Conservation (phyloP, 2,329 filamentous ascomycete species). For the Aspergillus ochraceus region DNA sequence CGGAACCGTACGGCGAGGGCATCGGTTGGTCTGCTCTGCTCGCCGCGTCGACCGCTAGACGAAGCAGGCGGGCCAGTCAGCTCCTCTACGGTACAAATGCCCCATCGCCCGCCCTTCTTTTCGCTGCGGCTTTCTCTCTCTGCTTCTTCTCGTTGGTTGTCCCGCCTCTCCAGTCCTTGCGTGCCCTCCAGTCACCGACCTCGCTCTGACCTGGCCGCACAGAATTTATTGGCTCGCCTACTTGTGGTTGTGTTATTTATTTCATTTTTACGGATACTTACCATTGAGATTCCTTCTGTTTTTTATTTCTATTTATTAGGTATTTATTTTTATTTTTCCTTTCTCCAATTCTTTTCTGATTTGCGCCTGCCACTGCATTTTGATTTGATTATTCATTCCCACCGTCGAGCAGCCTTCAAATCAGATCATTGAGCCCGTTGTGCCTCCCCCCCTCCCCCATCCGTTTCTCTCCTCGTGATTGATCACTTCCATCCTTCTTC, state of each 20-base stretch:
- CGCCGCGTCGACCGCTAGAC: constrained; percentile 18
- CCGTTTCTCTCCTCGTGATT: constrained; percentile 13
- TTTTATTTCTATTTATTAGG: not conserved
- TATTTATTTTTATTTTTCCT: constrained; percentile 24
- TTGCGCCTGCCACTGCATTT: not conserved
- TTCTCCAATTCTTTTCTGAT: not conserved
- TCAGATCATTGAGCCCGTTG: constrained; percentile 18
- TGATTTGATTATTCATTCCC: constrained; percentile 22
- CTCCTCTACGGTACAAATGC: constrained; percentile 39
- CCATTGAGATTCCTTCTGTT: not conserved
- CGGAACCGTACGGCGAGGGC: constrained; percentile 14
- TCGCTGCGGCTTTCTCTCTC: constrained; percentile 36
- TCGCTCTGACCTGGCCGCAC: constrained; percentile 21
- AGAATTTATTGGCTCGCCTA: constrained; percentile 20
- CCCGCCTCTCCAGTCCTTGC: constrained; percentile 30
- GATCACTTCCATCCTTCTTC: constrained; percentile 3
- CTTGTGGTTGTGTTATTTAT: not conserved
- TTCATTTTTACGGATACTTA: too few relatives aligned
- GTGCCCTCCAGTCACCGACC: constrained; percentile 27
- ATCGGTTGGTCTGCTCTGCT: constrained; percentile 18
- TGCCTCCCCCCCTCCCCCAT: constrained; percentile 19
- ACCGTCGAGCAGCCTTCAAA: constrained; percentile 16
- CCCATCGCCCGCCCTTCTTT: constrained; percentile 39
- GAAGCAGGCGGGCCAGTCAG: constrained; percentile 26
- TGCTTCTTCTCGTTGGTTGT: constrained; percentile 45